phyloP scores from a whole-genome alignment of 2,329 filamentous ascomycete species.

The Zasmidium angulare region DNA sequence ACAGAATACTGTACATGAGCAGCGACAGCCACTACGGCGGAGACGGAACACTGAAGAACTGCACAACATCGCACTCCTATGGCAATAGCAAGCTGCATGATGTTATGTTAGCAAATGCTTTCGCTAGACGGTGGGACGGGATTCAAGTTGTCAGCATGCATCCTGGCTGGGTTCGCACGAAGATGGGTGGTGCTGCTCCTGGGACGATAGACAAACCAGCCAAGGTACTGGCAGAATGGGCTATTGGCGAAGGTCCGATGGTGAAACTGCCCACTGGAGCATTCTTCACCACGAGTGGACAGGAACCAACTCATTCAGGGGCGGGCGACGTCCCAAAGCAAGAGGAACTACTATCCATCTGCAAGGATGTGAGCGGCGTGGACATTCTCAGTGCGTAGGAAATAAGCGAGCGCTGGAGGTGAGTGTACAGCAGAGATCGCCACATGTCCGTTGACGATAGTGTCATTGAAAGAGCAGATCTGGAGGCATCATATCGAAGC shows the following conservation, averaged over 20 bases:
- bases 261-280: not conserved
- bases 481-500: too few species aligned
- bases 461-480: too few species aligned
- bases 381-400: too few species aligned
- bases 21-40: conserved; percentile 1
- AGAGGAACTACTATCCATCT: not conserved
- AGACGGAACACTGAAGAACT: not conserved
- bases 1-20: not conserved
- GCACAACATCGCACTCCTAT: conserved; percentile 2
- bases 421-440: too few species aligned
- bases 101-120: not conserved
- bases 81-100: not conserved
- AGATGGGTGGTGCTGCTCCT: not conserved
- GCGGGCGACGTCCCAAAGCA: not conserved
- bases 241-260: not conserved
- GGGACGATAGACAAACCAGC: not conserved
- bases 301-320: not conserved
- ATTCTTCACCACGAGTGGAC: not conserved
- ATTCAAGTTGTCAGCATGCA: not conserved
- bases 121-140: not conserved
- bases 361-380: not conserved
- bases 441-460: too few species aligned
- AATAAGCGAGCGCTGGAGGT: too few species aligned
- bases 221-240: not conserved
- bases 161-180: not conserved